Evolutionary conservation across 1,139 yeast genomes (phyloP), one percentile per base, ranked within the genome.

Genomic region (Lodderomyces beijingensis): DNA sequence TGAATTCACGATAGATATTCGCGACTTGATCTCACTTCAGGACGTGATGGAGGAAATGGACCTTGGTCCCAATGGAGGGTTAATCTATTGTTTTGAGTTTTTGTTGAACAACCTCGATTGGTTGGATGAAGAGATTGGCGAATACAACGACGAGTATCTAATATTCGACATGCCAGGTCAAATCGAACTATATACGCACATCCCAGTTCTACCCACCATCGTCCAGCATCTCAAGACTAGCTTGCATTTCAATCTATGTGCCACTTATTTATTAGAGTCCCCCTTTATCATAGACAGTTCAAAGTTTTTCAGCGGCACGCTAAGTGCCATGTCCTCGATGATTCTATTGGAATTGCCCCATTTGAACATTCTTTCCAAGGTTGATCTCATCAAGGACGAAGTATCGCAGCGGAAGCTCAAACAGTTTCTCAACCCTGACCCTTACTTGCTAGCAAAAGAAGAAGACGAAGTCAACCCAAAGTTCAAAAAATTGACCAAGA

Each of bases 321-420:
- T 93, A 43, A 79, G 91, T 53, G 99, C 99, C 23, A 93, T 93
- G 98, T 81, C 95, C 18, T 96, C 98, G 2, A 93, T 93, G 99
- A 86, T 91, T 28, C 65, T 91, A 38, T 67, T 91, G 34, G 99
- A 91, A 54, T 70, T 91, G 28, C 99, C 99, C 10, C 99, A 91
- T 55, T 80, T 91, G 40, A 91, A 91, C 53, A 77, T 91, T 25
- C 64, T 89, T 31, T 83, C 94, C 35, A 91, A 91, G 51, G 63
- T 85, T 38, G 99, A 93, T 53, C 69, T 91, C 50, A 77, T 91
- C 29, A 84, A 83, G 48, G 83, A 79, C 47, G 84, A 83, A 25
- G 77, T 77, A 27, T 77, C 82, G 12, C 78, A 74, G 47, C 79
- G 84, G 40, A 86, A 83, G 41, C 60, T 93, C 43, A 89, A 88